Conservation (phyloP, 768 basidiomycete genomes). For the Scleroderma citrinum region DNA sequence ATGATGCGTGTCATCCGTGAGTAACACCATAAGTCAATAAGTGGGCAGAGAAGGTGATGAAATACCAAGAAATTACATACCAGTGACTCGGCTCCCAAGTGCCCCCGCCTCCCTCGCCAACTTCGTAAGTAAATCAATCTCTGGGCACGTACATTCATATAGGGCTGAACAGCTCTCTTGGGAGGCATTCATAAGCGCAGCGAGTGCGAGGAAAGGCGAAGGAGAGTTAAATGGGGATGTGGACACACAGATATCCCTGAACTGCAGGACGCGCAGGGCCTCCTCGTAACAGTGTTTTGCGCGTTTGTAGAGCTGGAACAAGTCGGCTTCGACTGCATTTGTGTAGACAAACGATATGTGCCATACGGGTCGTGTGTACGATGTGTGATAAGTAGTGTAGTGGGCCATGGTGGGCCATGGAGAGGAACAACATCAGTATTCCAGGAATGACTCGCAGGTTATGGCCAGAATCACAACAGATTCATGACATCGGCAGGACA, state of each 20-base stretch:
- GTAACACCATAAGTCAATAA: too few relatives aligned
- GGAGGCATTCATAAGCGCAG: constrained; percentile 72
- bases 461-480: too few relatives aligned
- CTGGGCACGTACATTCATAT: constrained; percentile 77
- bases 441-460: too few relatives aligned
- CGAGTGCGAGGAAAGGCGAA: constrained; percentile 43
- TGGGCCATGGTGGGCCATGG: neutral
- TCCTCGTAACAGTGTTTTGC: constrained; percentile 79
- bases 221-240: constrained; percentile 22
- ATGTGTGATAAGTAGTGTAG: too few relatives aligned
- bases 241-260: constrained; percentile 60
- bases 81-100: constrained; percentile 79
- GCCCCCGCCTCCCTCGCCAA: constrained; percentile 70
- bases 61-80: constrained; percentile 30
- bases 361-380: too few relatives aligned
- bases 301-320: constrained; percentile 81
- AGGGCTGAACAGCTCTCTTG: constrained; percentile 63
- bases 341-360: too few relatives aligned
- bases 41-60: neutral
- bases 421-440: neutral
- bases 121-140: constrained; percentile 63
- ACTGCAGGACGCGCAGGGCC: constrained; percentile 73
- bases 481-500: neutral
- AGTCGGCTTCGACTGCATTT: constrained; percentile 56
- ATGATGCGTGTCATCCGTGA: too few relatives aligned